These are phyloP conservation scores for Elymus sibiricus DNA, from an alignment of 176 grass and related monocot genomes.

Conservation along the genomic window DNA sequence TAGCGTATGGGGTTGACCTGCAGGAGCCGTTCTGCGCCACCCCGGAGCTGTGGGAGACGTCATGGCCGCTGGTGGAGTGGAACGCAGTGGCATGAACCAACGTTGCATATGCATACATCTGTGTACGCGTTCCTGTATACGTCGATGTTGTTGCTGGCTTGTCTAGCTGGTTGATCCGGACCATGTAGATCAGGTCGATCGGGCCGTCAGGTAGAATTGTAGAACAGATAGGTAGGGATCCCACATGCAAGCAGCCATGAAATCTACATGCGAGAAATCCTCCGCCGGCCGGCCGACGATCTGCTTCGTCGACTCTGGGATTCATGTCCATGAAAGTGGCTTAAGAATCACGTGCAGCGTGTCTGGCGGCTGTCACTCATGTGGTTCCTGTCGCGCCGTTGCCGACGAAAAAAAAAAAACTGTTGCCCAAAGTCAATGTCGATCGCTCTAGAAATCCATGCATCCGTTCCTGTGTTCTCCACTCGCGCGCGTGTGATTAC, in stretches of 20 bases:
- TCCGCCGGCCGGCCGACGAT: neutral
- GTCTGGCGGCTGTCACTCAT: neutral
- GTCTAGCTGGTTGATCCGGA: neutral
- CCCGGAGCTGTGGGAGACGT: slow-evolving; percentile 46
- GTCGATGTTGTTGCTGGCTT: neutral
- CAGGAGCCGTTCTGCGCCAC: slow-evolving; percentile 33
- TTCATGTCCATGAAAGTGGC: neutral
- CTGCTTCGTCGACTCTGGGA: neutral
- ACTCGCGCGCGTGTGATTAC: neutral
- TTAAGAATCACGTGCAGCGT: neutral
- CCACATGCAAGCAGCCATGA: neutral
- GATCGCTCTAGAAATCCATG: neutral
- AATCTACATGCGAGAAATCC: neutral
- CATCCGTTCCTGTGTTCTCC: neutral
- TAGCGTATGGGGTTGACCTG: slow-evolving; percentile 6
- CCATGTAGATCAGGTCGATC: neutral
- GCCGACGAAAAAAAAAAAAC: too few relatives aligned
- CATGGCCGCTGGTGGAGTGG: slow-evolving; percentile 50
- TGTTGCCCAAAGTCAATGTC: too few relatives aligned
- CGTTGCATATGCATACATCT: neutral
- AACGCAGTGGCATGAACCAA: slow-evolving; percentile 30
- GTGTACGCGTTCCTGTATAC: neutral
- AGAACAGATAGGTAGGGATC: neutral
- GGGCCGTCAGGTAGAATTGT: neutral
- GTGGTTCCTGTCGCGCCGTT: neutral